Percentiles rank a stretch among this genome's conserved stretches.
phyloP scores from a whole-genome alignment of 2,329 filamentous ascomycete species.

The Penicillium fuscoglaucum region DNA sequence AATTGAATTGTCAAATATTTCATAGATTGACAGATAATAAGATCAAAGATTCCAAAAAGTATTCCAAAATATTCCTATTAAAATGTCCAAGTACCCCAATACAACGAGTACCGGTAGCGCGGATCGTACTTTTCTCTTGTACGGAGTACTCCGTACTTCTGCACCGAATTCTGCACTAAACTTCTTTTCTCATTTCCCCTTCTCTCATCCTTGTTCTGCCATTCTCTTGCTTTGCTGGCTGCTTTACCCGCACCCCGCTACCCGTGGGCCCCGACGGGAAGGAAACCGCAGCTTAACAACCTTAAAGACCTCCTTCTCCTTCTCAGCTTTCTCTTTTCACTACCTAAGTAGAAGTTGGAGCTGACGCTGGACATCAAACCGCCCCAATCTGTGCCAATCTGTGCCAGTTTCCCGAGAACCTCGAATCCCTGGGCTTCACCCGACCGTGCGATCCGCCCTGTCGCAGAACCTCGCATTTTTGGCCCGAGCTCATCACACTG shows the following conservation, averaged over 20 bases:
- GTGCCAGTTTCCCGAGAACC: not conserved
- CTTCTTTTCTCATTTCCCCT: conserved; percentile 4
- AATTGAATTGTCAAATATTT: not conserved
- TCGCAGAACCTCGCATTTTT: not conserved
- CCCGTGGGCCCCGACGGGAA: not conserved
- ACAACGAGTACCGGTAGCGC: not conserved
- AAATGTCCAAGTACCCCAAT: not conserved
- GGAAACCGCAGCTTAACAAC: not conserved
- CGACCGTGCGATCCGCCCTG: not conserved
- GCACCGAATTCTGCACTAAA: not conserved
- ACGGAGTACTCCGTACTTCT: conserved; percentile 1
- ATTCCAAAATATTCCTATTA: too few species aligned
- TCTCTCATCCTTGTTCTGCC: conserved; percentile 1
- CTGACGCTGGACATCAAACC: too few species aligned
- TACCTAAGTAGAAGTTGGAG: not conserved
- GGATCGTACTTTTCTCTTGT: conserved; percentile 2
- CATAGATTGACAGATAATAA: not conserved
- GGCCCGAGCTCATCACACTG: not conserved
- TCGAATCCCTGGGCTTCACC: not conserved
- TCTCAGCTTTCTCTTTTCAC: not conserved
- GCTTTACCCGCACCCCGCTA: not conserved
- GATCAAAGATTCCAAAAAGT: not conserved
- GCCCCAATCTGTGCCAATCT: too few species aligned
- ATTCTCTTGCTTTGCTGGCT: not conserved
- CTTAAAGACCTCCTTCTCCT: not conserved